A percentile compares a stretch with the other conserved stretches of the same genome.
phyloP scores from a whole-genome alignment of 495 filamentous ascomycete species.

The Penicillium canariense region DNA sequence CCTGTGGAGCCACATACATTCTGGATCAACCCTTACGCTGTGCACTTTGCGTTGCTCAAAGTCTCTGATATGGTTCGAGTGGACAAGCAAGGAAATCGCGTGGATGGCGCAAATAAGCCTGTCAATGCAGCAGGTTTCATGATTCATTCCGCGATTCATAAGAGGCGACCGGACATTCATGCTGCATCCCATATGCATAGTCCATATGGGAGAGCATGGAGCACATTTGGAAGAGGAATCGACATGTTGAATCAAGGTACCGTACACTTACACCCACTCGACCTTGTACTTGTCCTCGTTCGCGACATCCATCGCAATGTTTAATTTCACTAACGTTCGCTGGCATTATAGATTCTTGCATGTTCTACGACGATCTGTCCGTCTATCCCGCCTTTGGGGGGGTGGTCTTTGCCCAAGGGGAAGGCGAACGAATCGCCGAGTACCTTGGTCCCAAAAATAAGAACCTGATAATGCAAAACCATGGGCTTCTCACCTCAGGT shows the following conservation, averaged over 20 bases:
- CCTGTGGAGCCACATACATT: constrained; percentile 7
- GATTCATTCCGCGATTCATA: constrained; percentile 49
- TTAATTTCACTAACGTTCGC: background rate
- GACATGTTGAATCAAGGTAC: constrained; percentile 45
- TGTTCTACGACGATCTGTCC: constrained; percentile 45
- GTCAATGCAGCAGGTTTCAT: constrained; percentile 59
- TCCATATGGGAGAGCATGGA: constrained; percentile 30
- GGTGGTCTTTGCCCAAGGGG: constrained; percentile 53
- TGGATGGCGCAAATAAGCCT: constrained; percentile 39
- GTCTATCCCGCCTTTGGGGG: constrained; percentile 45
- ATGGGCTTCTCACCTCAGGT: constrained; percentile 56
- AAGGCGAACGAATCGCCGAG: constrained; percentile 52
- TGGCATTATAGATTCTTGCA: constrained; percentile 36
- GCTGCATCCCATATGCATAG: constrained; percentile 39
- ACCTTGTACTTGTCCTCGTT: background rate
- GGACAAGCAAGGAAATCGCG: constrained; percentile 35
- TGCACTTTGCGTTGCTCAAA: constrained; percentile 33
- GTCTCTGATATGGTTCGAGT: constrained; percentile 39
- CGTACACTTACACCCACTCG: background rate
- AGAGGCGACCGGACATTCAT: constrained; percentile 34
- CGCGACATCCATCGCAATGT: background rate
- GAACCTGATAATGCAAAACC: constrained; percentile 58
- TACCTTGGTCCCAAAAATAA: constrained; percentile 50
- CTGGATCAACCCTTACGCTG: constrained; percentile 54
- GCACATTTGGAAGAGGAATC: constrained; percentile 30